phyloP scores from a whole-genome alignment of 1,139 yeast species.

The Geotrichum aggregatum region DNA sequence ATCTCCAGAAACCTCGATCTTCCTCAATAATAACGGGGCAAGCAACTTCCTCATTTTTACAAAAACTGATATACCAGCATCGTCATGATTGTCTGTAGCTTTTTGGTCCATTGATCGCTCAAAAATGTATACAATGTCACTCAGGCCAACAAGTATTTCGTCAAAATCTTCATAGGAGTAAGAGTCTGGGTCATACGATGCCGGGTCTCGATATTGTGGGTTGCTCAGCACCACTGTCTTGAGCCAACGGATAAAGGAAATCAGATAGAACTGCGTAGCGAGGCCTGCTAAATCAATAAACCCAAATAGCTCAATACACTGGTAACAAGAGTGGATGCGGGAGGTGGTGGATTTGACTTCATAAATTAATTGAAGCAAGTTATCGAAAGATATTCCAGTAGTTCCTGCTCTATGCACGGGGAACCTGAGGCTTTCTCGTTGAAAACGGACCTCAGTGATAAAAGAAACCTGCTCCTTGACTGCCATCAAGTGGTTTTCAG shows the following conservation, averaged over 20 bases:
- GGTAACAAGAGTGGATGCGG: slow-evolving; percentile 1
- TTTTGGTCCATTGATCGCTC: slow-evolving; percentile 1
- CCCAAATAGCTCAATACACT: slow-evolving; percentile 3
- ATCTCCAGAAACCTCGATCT: background rate
- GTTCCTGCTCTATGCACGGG: background rate
- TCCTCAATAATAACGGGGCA: background rate
- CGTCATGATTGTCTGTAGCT: background rate
- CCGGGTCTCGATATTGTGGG: background rate
- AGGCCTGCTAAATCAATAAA: slow-evolving; percentile 7
- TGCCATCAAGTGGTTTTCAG: slow-evolving; percentile 4
- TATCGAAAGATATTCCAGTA: background rate
- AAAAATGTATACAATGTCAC: background rate
- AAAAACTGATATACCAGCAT: slow-evolving; percentile 2
- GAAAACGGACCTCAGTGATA: background rate
- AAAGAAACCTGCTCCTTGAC: background rate
- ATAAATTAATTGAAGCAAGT: background rate
- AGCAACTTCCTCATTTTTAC: slow-evolving; percentile 1
- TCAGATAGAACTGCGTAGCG: slow-evolving; percentile 7
- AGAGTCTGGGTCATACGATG: background rate
- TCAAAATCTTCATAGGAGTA: slow-evolving; percentile 2
- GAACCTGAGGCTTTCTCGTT: background rate
- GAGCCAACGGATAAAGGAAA: slow-evolving; percentile 1
- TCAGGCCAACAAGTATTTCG: background rate
- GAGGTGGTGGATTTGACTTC: slow-evolving; percentile 2
- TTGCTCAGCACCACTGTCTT: background rate